A percentile compares a stretch with the other conserved stretches of the same genome.
Conservation (phyloP, 2,329 filamentous ascomycete species). For the Achaetomium macrosporum region DNA sequence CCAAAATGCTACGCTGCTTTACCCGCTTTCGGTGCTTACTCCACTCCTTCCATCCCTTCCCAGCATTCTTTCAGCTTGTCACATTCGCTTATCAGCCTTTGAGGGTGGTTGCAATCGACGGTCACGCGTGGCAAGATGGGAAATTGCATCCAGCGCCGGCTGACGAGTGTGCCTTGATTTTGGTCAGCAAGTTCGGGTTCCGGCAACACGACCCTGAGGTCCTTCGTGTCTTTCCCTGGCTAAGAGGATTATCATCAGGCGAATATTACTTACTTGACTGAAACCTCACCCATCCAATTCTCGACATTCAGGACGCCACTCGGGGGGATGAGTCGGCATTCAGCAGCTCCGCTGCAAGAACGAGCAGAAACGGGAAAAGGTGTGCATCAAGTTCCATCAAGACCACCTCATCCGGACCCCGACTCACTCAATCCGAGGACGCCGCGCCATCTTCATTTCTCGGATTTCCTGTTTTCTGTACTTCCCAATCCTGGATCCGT, state of each 20-base stretch:
- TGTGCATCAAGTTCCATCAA: neutral
- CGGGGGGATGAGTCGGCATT: neutral
- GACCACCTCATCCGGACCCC: neutral
- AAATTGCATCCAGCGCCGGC: constrained; percentile 9
- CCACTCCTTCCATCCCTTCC: neutral
- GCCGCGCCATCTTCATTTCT: no score
- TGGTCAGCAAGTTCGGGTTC: neutral
- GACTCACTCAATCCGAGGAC: neutral
- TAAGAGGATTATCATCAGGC: neutral
- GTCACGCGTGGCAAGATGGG: constrained; percentile 12
- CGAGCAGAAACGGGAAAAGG: neutral
- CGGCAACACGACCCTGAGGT: neutral
- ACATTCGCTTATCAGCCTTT: neutral
- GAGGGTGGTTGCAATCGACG: constrained; percentile 1
- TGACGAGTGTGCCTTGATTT: constrained; percentile 6
- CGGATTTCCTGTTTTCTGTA: neutral
- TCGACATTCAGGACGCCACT: neutral
- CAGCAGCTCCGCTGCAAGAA: neutral
- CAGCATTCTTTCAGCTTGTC: constrained; percentile 1
- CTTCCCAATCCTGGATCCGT: neutral
- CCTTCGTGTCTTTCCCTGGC: neutral
- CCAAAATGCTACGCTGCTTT: neutral
- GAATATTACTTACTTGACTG: neutral
- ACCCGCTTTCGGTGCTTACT: neutral
- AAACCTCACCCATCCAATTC: neutral